Conservation (phyloP, 2,329 filamentous ascomycete species). For the Geosmithia putterillii region DNA sequence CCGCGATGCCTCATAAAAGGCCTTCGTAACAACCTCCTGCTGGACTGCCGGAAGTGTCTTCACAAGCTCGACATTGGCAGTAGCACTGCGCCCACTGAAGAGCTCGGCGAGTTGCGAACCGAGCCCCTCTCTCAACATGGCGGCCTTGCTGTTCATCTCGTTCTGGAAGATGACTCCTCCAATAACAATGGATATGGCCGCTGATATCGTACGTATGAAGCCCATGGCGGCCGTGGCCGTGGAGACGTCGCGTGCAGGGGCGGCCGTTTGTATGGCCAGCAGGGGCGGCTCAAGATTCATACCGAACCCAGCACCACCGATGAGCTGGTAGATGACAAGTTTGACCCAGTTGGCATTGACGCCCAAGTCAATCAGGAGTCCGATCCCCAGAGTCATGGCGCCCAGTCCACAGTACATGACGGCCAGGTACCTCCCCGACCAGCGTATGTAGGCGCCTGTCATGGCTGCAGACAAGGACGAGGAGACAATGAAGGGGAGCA, state of each 20-base stretch:
- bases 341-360: slow-evolving; percentile 32
- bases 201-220: slow-evolving; percentile 46
- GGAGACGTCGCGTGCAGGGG: slow-evolving; percentile 47
- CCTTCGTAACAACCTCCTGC: slow-evolving; percentile 10
- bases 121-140: slow-evolving; percentile 28
- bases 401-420: slow-evolving; percentile 39
- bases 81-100: slow-evolving; percentile 41
- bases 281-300: slow-evolving; percentile 52
- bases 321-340: slow-evolving; percentile 42
- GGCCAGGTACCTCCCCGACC: slow-evolving; percentile 46
- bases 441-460: slow-evolving; percentile 29
- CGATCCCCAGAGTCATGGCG: slow-evolving; percentile 47
- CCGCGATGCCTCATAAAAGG: slow-evolving; percentile 12
- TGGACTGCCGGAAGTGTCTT: slow-evolving; percentile 7
- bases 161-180: slow-evolving; percentile 29
- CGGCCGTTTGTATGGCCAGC: slow-evolving; percentile 50
- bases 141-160: slow-evolving; percentile 20
- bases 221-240: slow-evolving; percentile 49
- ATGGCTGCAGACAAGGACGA: slow-evolving; percentile 28
- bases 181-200: slow-evolving; percentile 44
- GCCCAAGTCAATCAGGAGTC: slow-evolving; percentile 42
- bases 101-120: slow-evolving; percentile 29
- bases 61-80: slow-evolving; percentile 44
- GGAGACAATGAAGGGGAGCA: slow-evolving; percentile 48
- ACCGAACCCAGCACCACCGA: slow-evolving; percentile 48